Evolutionary conservation across 2,329 filamentous ascomycete genomes (phyloP), one percentile per base, ranked within the genome.

Genomic region (Fusarium caatingaense): DNA sequence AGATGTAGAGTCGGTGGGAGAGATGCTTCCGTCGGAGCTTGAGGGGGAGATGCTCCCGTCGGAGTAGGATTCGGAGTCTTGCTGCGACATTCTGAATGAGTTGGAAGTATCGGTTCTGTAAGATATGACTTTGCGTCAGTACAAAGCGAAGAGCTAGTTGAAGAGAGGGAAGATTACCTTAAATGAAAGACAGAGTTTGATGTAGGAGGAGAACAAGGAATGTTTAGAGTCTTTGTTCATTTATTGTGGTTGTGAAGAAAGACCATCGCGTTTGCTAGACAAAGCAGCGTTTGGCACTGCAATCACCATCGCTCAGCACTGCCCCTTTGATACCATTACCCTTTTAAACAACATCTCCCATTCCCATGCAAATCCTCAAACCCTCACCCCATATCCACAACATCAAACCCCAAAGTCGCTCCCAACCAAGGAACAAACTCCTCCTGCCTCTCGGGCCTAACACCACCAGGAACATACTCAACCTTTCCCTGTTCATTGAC

Each of bases 211-310:
- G 32, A 18, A 34, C 5, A 34, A 34, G 15, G 15, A 18, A 18
- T 34, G 15, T 32, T 9, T 9, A 12, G 10, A 30, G 10, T 21
- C 2, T 48, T 30, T 30, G 13, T 27, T 10, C 10, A 27, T 32
- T 30, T 32, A 23, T 49, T 49, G 15, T 30, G 8, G 2, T n/a
- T 18, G 28, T 10, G 20, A 16, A 23, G 32, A 34, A 34, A 18
- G 32, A 18, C 32, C 40, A 15, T 6, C 1, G 1, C 4, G 9
- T 0, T 1, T 16, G 13, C 5, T 10, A 13, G 6, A 34, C 12
- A 42, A 42, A 10, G 20, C 15, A 23, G 21, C 20, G 3, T 16
- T 6, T 21, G 20, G 21, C 23, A 41, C 30, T 25, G 8, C 21
- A 18, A 16, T 8, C 21, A 40, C 48, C 25, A 13, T 8, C 18